Percentiles rank a stretch among this genome's conserved stretches.
Evolutionary conservation across 1,284 basidiomycete species (phyloP).

Genomic region (Exobasidium rhododendri): DNA sequence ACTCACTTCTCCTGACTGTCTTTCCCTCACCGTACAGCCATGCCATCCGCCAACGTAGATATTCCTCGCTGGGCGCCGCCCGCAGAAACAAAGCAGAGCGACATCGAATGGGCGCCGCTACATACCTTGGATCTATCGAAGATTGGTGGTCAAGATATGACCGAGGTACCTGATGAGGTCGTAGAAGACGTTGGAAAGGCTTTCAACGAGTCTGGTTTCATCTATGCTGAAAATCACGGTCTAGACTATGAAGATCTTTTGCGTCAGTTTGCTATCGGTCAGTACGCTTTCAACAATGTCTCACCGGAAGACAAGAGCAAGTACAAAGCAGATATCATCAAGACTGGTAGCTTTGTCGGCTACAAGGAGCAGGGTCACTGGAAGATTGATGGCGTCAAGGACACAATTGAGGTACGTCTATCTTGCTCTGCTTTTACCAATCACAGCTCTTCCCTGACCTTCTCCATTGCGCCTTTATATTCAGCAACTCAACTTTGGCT

Average conservation of each 20-base stretch:
- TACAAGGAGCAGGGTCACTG: constrained; percentile 59
- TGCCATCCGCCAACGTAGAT: constrained; percentile 18
- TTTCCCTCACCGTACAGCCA: neutral
- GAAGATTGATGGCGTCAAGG: constrained; percentile 53
- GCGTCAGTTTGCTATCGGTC: constrained; percentile 52
- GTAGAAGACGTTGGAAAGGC: constrained; percentile 44
- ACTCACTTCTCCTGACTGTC: no score
- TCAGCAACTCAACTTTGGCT: constrained; percentile 57
- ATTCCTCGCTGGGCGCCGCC: constrained; percentile 47
- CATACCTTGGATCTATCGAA: constrained; percentile 46
- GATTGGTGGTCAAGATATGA: constrained; percentile 43
- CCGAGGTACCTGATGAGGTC: constrained; percentile 34
- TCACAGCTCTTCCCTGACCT: neutral
- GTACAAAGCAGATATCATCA: constrained; percentile 47
- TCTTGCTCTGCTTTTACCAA: neutral
- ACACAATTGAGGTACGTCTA: constrained; percentile 52
- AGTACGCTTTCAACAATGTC: constrained; percentile 47
- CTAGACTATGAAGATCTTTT: constrained; percentile 43
- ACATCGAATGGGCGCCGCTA: constrained; percentile 52
- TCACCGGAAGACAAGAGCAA: constrained; percentile 40
- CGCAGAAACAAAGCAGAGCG: constrained; percentile 30
- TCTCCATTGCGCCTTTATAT: neutral
- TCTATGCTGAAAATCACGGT: constrained; percentile 53
- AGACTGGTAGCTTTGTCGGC: constrained; percentile 49
- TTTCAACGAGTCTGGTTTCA: constrained; percentile 46